Evolutionary conservation across 164 flowering plant species (phyloP), one percentile per base, ranked within the genome.

Genomic region (Malania oleifera): DNA sequence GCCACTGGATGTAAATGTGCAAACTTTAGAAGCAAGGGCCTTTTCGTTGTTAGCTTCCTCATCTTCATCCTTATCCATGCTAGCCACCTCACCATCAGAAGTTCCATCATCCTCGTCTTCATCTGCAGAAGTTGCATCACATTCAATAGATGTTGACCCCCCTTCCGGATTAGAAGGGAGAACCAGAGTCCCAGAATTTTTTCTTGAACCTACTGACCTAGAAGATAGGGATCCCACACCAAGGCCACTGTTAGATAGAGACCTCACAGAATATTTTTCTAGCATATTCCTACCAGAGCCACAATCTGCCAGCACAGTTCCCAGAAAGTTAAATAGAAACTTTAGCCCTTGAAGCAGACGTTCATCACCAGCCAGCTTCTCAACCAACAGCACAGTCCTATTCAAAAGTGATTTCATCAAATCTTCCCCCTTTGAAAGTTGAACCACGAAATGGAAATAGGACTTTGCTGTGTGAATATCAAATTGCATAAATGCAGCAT

Each of bases 71-170:
- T 85, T 95, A 54, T 91, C 96, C 29, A 89, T 57, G 72, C 96
- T 85, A 67, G 82, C 93, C 60, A 78, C 74, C 61, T 95, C 99
- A 58, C 99, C 99, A 79, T 95, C 99, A 59, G 99, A 95, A 57
- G 99, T 95, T 52, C 96, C 99, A 77, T 95, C 97, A 75, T 95
- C 99, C 71, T 90, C 99, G 75, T 91, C 99, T 47, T 95, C 99
- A 75, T 95, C 99, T 7, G 78, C 73, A 55, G 95, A 91, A 60
- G 84, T 83, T 54, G 93, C 96, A 78, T 95, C 99, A 75, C 96
- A 91, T 19, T 95, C 99, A 67, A 88, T 60, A 13, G 95, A 54
- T 13, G 73, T 47, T 5, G 91, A 71, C 18, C 76, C 85, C 60
- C 77, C 79, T 70, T 81, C 90, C 64, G 78, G 85, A 75, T 73